Evolutionary conservation across 2,329 filamentous ascomycete species (phyloP), one percentile per base, ranked within the genome.

Genomic region (Colletotrichum musicola): DNA sequence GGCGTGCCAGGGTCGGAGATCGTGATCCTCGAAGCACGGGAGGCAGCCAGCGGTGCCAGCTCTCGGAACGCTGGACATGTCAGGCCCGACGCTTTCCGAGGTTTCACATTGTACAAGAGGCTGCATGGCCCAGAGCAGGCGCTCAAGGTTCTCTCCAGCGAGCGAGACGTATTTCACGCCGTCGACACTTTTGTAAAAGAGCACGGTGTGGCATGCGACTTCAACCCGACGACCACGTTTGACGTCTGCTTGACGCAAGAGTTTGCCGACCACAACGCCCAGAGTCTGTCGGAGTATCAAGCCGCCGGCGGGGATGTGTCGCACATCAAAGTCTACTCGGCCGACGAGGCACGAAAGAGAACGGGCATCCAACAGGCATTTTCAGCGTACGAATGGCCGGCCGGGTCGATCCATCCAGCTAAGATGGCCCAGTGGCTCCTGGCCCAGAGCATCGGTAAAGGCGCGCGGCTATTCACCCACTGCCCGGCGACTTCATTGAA

Each of bases 371-470:
- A 72, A 4, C 74, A 73, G 2, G 80, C 81, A 0, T 62, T 84
- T 12, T 78, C 80, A n/a, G 84, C 83, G 7, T 86, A 85, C 67
- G 83, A 85, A 70, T 86, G 84, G 84, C 81, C 83, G 4, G 84
- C 83, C 14, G 84, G 81, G 3, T 84, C 82, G 3, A 82, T 77
- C 40, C 84, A 85, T 72, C 83, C 84, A 3, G 83, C 83, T 6
- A 85, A 85, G 71, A 73, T 86, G 20, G 80, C 81, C 1, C 83
- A 85, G n/a, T 85, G 82, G 76, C 76, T 86, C 13, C 74, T 86
- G 20, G 73, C 71, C 13, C 73, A 75, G 16, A 76, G 76, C 14
- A 76, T 84, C 6, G 72, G 73, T 1, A 76, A 76, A 47, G 83
- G 83, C 6, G 79, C 75, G 4, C 74, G 68, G 30, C 69, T 86